Evolutionary conservation across 2,329 filamentous ascomycete species (phyloP).

Genomic region (Leptosphaerulina australis): DNA sequence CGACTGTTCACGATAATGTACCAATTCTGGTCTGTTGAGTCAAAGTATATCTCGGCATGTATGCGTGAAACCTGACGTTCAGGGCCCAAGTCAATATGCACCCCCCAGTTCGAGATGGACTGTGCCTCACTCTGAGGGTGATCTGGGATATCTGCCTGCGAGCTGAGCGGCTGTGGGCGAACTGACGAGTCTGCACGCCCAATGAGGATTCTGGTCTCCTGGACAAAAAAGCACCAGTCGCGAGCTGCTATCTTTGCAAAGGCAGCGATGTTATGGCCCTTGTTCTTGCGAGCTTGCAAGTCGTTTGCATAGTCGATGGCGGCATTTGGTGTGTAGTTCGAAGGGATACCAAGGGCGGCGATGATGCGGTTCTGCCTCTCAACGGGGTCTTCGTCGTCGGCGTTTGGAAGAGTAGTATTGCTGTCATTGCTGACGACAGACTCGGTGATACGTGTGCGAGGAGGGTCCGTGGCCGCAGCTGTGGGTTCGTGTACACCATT

Average conservation of each 20-base stretch:
- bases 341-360: constrained; percentile 51
- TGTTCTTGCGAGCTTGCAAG: constrained; percentile 52
- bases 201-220: constrained; percentile 75
- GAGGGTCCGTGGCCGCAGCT: constrained; percentile 29
- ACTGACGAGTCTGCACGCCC: constrained; percentile 60
- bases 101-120: constrained; percentile 47
- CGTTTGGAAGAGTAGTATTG: constrained; percentile 45
- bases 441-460: constrained; percentile 44
- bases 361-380: constrained; percentile 48
- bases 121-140: constrained; percentile 31
- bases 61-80: constrained; percentile 58
- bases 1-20: constrained; percentile 85
- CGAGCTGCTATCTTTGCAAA: constrained; percentile 83
- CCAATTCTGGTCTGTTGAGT: constrained; percentile 66
- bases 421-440: constrained; percentile 52
- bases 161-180: constrained; percentile 40
- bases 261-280: constrained; percentile 59
- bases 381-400: constrained; percentile 41
- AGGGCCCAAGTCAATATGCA: constrained; percentile 82
- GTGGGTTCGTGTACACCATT: constrained; percentile 41
- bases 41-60: constrained; percentile 58
- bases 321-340: constrained; percentile 60
- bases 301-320: constrained; percentile 62
- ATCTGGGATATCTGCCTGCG: constrained; percentile 33
- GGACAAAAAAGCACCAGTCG: constrained; percentile 85